phyloP scores from a whole-genome alignment of 106 monocot genomes.

The Phalaenopsis equestris region DNA sequence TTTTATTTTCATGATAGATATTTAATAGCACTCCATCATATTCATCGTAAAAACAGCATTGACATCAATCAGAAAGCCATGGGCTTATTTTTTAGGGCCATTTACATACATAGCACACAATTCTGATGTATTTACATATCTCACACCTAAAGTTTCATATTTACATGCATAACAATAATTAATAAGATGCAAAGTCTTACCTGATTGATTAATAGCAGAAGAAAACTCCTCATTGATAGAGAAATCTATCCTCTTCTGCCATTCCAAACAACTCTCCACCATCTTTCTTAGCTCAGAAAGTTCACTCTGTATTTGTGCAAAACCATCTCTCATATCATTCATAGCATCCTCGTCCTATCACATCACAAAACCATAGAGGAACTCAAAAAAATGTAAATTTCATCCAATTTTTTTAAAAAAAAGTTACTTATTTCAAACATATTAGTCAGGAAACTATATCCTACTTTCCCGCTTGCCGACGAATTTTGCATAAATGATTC shows the following conservation, averaged over 20 bases:
- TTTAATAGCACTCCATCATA: too few relatives aligned
- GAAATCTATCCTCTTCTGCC: slow-evolving; percentile 31
- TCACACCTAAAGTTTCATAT: too few relatives aligned
- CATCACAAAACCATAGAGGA: not conserved
- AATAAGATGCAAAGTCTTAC: not conserved
- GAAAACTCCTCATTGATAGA: slow-evolving; percentile 35
- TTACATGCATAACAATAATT: too few relatives aligned
- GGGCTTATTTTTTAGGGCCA: too few relatives aligned
- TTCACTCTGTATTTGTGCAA: slow-evolving; percentile 36
- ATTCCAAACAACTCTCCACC: slow-evolving; percentile 50
- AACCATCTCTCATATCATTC: slow-evolving; percentile 31
- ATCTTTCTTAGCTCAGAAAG: slow-evolving; percentile 34
- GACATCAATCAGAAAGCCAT: too few relatives aligned
- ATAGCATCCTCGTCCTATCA: slow-evolving; percentile 27
- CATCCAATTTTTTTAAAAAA: not conserved
- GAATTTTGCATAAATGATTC: slow-evolving; percentile 19
- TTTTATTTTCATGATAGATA: too few relatives aligned
- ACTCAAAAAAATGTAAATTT: not conserved
- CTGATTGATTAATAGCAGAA: slow-evolving; percentile 29
- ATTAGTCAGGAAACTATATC: not conserved
- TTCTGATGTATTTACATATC: too few relatives aligned
- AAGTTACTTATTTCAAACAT: not conserved
- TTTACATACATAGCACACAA: too few relatives aligned
- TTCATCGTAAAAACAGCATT: too few relatives aligned
- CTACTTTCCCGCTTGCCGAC: slow-evolving; percentile 18